Conservation (phyloP, 805 yeast species). For the Candida awuae region DNA sequence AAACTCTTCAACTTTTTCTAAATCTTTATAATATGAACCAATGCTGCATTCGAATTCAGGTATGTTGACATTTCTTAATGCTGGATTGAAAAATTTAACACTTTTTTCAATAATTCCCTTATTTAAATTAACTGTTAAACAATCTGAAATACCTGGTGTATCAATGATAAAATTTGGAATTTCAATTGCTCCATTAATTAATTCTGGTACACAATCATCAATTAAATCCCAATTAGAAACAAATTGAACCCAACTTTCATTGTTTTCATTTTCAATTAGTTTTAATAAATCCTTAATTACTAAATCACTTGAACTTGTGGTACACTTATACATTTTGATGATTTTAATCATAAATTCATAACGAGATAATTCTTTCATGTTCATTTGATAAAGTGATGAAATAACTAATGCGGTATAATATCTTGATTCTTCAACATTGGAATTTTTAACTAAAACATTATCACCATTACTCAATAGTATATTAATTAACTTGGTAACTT, state of each 20-base stretch:
- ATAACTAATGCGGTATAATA: slow-evolving; percentile 41
- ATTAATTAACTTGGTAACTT: slow-evolving; percentile 51
- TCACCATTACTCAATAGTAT: slow-evolving; percentile 48
- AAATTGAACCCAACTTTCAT: slow-evolving; percentile 54
- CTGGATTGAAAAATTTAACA: slow-evolving; percentile 28
- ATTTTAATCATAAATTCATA: slow-evolving; percentile 40
- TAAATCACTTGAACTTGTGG: slow-evolving; percentile 51
- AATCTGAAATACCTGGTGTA: slow-evolving; percentile 30
- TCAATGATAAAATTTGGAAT: slow-evolving; percentile 37
- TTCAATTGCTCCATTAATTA: slow-evolving; percentile 13
- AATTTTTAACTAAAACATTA: slow-evolving; percentile 28
- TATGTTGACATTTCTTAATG: slow-evolving; percentile 21
- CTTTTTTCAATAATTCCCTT: slow-evolving; percentile 44
- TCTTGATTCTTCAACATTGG: slow-evolving; percentile 19
- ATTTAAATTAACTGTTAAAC: slow-evolving; percentile 43
- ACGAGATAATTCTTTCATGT: slow-evolving; percentile 40
- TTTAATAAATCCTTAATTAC: slow-evolving; percentile 49
- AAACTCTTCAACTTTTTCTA: slow-evolving; percentile 21
- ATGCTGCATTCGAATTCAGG: slow-evolving; percentile 17
- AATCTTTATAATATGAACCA: slow-evolving; percentile 9
- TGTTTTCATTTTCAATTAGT: slow-evolving; percentile 44
- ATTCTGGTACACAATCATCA: slow-evolving; percentile 21
- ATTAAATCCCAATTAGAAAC: slow-evolving; percentile 57
- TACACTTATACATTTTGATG: slow-evolving; percentile 53
- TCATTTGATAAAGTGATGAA: slow-evolving; percentile 40